These are phyloP conservation scores for Lyophyllum atratum DNA, from an alignment of 768 basidiomycete species.

Conservation along the genomic window DNA sequence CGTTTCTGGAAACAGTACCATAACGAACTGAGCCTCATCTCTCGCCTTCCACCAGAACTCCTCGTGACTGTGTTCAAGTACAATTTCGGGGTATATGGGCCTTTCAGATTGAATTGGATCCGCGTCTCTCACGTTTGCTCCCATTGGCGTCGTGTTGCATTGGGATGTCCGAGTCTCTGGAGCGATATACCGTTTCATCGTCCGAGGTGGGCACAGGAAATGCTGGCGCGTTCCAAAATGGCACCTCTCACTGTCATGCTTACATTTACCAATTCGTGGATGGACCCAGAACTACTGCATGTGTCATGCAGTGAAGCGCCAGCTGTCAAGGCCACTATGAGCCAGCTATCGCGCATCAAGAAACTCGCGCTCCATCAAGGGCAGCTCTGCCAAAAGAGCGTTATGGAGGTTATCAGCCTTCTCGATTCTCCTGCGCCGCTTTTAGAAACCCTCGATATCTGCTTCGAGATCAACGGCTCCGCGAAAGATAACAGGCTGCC, in stretches of 20 bases:
- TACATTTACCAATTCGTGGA: background rate
- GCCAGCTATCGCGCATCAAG: background rate
- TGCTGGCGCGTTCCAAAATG: slow-evolving; percentile 2
- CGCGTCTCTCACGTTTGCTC: slow-evolving; percentile 1
- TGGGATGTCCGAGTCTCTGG: slow-evolving; percentile 3
- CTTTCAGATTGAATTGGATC: background rate
- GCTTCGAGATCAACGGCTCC: background rate
- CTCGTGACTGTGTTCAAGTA: slow-evolving; percentile 1
- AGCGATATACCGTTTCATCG: background rate
- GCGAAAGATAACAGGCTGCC: background rate
- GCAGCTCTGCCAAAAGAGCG: background rate
- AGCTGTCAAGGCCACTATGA: background rate
- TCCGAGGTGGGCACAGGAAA: background rate
- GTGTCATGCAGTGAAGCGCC: background rate
- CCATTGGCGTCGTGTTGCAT: slow-evolving; percentile 2
- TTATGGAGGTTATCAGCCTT: background rate
- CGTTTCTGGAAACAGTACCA: background rate
- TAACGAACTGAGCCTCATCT: background rate
- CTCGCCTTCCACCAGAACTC: slow-evolving; percentile 2
- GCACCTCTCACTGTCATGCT: background rate
- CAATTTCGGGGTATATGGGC: background rate
- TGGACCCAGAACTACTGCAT: background rate
- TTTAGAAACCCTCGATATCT: background rate
- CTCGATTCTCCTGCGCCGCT: background rate
- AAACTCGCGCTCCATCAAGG: background rate